Evolutionary conservation across 176 grass and related monocot species (phyloP).

Genomic region (Oryza glaberrima): DNA sequence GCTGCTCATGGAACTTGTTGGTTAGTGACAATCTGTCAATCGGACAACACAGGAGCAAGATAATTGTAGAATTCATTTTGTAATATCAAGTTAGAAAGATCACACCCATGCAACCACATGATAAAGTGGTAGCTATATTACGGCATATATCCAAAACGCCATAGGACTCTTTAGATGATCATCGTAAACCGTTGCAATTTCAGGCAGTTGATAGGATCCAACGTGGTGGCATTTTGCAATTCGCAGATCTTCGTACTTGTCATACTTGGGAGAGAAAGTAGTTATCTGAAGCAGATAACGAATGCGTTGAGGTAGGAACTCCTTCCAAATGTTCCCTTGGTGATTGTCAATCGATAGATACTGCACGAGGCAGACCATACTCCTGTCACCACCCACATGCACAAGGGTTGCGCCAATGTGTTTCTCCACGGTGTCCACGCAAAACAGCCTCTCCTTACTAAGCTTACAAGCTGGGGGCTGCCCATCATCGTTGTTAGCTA

Average conservation of each 20-base stretch:
- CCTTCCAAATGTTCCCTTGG: background rate
- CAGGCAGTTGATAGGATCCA: slow-evolving; percentile 3
- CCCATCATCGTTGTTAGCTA: background rate
- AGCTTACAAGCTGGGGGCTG: background rate
- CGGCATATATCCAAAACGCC: too few relatives aligned
- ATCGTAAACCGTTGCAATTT: background rate
- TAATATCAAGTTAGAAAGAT: too few relatives aligned
- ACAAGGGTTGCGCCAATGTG: background rate
- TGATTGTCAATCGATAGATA: background rate
- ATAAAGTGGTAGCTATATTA: too few relatives aligned
- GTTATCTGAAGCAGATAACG: background rate
- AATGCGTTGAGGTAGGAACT: background rate
- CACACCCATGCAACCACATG: too few relatives aligned
- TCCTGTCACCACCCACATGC: background rate
- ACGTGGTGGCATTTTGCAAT: background rate
- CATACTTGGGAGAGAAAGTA: slow-evolving; percentile 27
- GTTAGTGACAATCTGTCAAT: too few relatives aligned
- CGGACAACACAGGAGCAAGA: too few relatives aligned
- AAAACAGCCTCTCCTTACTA: slow-evolving; percentile 18
- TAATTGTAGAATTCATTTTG: too few relatives aligned
- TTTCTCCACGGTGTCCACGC: background rate
- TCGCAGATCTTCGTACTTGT: background rate
- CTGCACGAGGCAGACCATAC: slow-evolving; percentile 25
- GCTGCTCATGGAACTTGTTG: too few relatives aligned
- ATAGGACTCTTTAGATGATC: background rate